Evolutionary conservation across 352 stramenopile genomes (phyloP).

Genomic region (Saprolegnia parasitica): DNA sequence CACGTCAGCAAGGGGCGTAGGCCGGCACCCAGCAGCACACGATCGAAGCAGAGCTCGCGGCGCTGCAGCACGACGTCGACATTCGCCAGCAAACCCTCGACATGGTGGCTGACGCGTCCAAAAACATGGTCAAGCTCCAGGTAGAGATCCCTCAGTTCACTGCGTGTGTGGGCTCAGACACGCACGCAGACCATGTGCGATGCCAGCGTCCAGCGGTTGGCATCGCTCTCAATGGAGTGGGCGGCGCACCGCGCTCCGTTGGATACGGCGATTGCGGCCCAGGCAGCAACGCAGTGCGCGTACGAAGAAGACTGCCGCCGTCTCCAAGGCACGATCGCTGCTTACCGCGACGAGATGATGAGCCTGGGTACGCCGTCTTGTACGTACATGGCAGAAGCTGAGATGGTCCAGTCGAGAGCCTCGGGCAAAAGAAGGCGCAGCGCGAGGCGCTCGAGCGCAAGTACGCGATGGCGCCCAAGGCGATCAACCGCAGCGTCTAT

Average conservation of each 20-base stretch:
- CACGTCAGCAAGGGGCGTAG: no score
- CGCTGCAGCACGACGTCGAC: constrained; percentile 47
- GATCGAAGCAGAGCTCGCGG: not conserved
- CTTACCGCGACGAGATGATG: constrained; percentile 54
- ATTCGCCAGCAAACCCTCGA: constrained; percentile 51
- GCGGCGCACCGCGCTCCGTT: constrained; percentile 44
- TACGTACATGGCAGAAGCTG: no score
- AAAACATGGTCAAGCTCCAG: constrained; percentile 68
- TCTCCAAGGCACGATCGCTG: constrained; percentile 65
- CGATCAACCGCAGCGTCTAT: constrained; percentile 72
- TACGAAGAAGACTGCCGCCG: constrained; percentile 50
- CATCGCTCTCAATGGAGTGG: constrained; percentile 50
- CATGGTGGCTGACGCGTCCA: constrained; percentile 57
- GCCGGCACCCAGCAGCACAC: not conserved
- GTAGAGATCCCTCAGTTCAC: no score
- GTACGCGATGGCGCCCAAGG: constrained; percentile 43
- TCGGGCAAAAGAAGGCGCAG: constrained; percentile 53
- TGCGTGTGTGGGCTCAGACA: no score
- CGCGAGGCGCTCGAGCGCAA: constrained; percentile 50
- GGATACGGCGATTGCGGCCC: constrained; percentile 40
- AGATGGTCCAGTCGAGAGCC: constrained; percentile 26
- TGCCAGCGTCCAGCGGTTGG: constrained; percentile 48
- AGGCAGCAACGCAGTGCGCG: constrained; percentile 44
- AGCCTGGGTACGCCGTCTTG: not conserved
- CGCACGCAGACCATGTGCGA: constrained; percentile 47